Base-by-base conservation (phyloP, 1,139 yeast genomes). In the Debaryomyces nepalensis region DNA sequence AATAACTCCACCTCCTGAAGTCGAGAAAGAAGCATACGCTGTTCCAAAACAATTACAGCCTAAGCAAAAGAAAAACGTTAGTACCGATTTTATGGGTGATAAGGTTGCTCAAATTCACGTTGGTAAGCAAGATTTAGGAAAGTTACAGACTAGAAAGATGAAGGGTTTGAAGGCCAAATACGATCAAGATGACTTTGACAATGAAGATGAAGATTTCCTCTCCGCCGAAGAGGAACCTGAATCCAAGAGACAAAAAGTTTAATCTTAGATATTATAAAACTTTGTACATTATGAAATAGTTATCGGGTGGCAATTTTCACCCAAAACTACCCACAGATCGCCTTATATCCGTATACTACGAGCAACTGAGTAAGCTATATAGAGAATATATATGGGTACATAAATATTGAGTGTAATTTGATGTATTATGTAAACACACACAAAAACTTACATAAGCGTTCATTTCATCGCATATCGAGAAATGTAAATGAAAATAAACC, bases 111-210 rank as follows among this genome's bases (percentile, higher is more conserved):
- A 93, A 70, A 82, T 93, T 57, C 99, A 93, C 64, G 86, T 93
- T 66, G 98, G 97, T 68, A 85, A 85, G 66, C 99, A 93, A 75
- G 98, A 93, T 64, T 75, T 95, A 64, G 76, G 80, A 61, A 85
- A 84, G 64, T 70, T 93, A 63, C 99, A 93, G 70, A 91, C 99
- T 9, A 83, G 99, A 72, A 93, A 93, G 81, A 88, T 93, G 97
- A 95, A 95, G 78, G 99, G 99, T 62, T 77, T 93, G 61, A 95
- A 95, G 73, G 75, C 89, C 44, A 83, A 78, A 63, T 90, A 75
- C 54, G 97, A 89, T 60, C 97, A 89, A 66, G 64, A 59, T 32
- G 68, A 69, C 46, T 85, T 75, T 30, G 81, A 78, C 44, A 80
- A 71, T 37, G 62, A 57, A 21, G 66, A 54, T 29, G 67, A 59